Base-by-base conservation (phyloP, 768 basidiomycete genomes). In the Suillus occidentalis region DNA sequence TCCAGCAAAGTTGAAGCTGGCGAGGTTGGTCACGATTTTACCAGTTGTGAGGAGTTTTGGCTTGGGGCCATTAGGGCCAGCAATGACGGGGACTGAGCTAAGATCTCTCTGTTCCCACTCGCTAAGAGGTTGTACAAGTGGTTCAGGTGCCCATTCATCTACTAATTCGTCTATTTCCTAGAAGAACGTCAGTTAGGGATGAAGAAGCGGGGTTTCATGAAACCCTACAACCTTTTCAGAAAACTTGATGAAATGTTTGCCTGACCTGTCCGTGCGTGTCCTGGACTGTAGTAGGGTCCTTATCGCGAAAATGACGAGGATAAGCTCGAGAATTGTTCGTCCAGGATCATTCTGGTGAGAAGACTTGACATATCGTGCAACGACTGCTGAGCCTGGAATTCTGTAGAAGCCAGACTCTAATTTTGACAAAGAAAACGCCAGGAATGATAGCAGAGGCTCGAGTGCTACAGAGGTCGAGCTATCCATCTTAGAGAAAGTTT, bases 81-180 rank as follows among this genome's bases (percentile, higher is more conserved):
- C 73, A 65, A 97, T 85, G 65, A 95, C 74, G 13, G 95, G 95
- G 0, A 95, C 83, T 2, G 87, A 81, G 20, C 80, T 83, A n/a
- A 97, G 82, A 64, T 94, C 91, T 36, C 84, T 78, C 60, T 85
- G 80, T 66, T 95, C 91, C 49, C 79, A 78, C 4, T 82, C 75
- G 6, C 78, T 80, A 43, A 92, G 79, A 6, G 91, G 87, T 47
- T 82, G 84, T 4, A 84, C 88, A 10, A 99, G 84, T 9, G 92
- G 87, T 66, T 96, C 93, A 0, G 97, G 97, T 3, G 80, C 80
- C 94, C 95, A 99, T 76, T 99, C 97, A 60, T 94, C 90, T 1
- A 99, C 95, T 34, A 99, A 85, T 73, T 99, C 97, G 73, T 99
- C 89, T 50, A 99, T 87, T 89, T 99, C 97, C 95, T 97, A 70